A percentile compares a stretch with the other conserved stretches of the same genome.
Evolutionary conservation across 2,329 filamentous ascomycete species (phyloP).

Genomic region (Hypoxylon sp.): DNA sequence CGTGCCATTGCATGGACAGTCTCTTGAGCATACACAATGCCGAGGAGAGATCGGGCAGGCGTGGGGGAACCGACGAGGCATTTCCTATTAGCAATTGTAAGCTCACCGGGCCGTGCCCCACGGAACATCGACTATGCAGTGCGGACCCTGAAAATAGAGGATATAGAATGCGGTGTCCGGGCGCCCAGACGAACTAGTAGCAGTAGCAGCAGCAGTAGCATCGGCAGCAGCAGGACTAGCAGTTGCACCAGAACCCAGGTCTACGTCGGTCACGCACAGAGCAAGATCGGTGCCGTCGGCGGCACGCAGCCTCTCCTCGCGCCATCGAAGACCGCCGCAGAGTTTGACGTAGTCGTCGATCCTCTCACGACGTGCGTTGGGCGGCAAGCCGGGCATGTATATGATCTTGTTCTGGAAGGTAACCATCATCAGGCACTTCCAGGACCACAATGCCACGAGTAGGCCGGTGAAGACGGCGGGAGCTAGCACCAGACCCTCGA

Average conservation of each 20-base stretch:
- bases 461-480: slow-evolving; percentile 73
- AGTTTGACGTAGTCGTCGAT: slow-evolving; percentile 68
- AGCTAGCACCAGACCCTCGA: slow-evolving; percentile 62
- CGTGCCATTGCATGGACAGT: slow-evolving; percentile 42
- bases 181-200: neutral
- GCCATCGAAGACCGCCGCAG: slow-evolving; percentile 71
- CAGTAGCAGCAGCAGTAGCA: neutral
- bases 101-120: slow-evolving; percentile 15
- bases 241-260: slow-evolving; percentile 33
- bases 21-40: slow-evolving; percentile 57
- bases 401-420: slow-evolving; percentile 83
- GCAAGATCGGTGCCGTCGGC: slow-evolving; percentile 72
- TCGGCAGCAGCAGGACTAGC: too few species aligned
- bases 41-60: slow-evolving; percentile 64
- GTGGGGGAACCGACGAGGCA: slow-evolving; percentile 64
- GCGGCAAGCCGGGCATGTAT: slow-evolving; percentile 79
- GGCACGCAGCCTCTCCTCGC: slow-evolving; percentile 66
- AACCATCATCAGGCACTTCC: slow-evolving; percentile 77
- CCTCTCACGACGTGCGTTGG: slow-evolving; percentile 71
- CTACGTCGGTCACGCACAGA: slow-evolving; percentile 61
- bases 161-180: slow-evolving; percentile 57
- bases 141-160: slow-evolving; percentile 63
- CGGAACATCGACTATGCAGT: slow-evolving; percentile 35
- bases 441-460: slow-evolving; percentile 68
- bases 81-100: slow-evolving; percentile 56